Percentiles rank a stretch among this genome's conserved stretches.
Conservation (phyloP, 2,329 filamentous ascomycete species). For the Fusarium coicis region DNA sequence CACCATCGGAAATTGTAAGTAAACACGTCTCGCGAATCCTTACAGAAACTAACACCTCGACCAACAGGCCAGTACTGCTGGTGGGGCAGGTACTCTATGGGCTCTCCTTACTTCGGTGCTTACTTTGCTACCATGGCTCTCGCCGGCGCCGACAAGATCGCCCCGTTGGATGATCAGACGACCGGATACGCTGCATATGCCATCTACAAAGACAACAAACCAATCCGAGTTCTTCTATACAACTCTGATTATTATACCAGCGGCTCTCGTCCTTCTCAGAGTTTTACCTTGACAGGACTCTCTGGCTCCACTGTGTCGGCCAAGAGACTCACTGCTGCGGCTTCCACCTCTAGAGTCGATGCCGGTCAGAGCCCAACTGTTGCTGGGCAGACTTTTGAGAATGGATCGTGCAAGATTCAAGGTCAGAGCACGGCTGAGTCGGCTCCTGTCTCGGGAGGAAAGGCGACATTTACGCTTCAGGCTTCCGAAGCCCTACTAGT, state of each 20-base stretch:
- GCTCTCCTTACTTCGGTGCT: too few relatives aligned
- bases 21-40: too few relatives aligned
- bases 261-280: neutral
- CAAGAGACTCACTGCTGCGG: neutral
- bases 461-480: neutral
- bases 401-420: neutral
- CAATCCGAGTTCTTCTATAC: neutral
- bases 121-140: too few relatives aligned
- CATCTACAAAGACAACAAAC: neutral
- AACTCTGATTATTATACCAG: neutral
- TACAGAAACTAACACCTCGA: too few relatives aligned
- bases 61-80: too few relatives aligned
- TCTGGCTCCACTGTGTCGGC: neutral
- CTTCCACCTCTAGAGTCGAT: neutral
- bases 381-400: neutral
- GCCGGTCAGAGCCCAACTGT: neutral
- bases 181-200: too few relatives aligned
- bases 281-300: rapidly evolving
- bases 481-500: neutral
- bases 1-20: too few relatives aligned
- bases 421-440: neutral
- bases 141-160: too few relatives aligned
- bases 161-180: too few relatives aligned
- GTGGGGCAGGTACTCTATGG: too few relatives aligned
- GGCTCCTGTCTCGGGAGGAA: neutral